Percentiles rank a stretch among this genome's conserved stretches.
phyloP scores from a whole-genome alignment of 495 filamentous ascomycete species.

The Aspergillus panamensis region DNA sequence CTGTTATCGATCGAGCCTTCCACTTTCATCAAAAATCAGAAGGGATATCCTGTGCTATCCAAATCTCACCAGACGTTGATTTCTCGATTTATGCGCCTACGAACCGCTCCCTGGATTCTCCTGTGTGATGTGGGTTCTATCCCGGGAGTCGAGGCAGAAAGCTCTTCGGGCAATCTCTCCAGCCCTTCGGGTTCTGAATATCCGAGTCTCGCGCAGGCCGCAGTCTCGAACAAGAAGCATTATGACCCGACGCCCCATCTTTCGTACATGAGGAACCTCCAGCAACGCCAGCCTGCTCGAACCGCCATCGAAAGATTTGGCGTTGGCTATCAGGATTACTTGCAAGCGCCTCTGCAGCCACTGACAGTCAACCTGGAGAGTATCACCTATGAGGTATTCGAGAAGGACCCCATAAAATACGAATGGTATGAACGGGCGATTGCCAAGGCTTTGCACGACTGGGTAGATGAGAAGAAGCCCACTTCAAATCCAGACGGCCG shows the following conservation, averaged over 20 bases:
- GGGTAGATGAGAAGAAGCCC: slow-evolving; percentile 65
- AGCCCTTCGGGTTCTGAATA: slow-evolving; percentile 52
- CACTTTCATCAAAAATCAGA: slow-evolving; percentile 72
- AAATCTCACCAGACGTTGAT: slow-evolving; percentile 77
- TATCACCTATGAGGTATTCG: slow-evolving; percentile 97
- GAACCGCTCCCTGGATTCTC: slow-evolving; percentile 73
- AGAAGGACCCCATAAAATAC: slow-evolving; percentile 97
- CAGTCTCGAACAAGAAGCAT: slow-evolving; percentile 45
- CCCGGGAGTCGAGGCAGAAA: slow-evolving; percentile 47
- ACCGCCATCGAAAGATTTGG: slow-evolving; percentile 66
- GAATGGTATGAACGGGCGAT: slow-evolving; percentile 90
- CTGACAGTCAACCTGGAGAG: slow-evolving; percentile 95
- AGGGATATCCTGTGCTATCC: slow-evolving; percentile 78
- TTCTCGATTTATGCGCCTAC: slow-evolving; percentile 76
- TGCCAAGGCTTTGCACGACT: slow-evolving; percentile 74
- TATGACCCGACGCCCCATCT: slow-evolving; percentile 65
- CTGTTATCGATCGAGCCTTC: slow-evolving; percentile 64
- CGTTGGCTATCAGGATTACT: slow-evolving; percentile 84
- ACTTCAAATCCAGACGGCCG: slow-evolving; percentile 63
- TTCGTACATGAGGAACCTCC: slow-evolving; percentile 77
- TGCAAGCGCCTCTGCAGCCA: slow-evolving; percentile 91
- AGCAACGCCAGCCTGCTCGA: slow-evolving; percentile 70
- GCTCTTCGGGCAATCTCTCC: slow-evolving; percentile 27
- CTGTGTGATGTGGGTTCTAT: slow-evolving; percentile 73
- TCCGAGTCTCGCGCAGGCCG: slow-evolving; percentile 63